phyloP scores from a whole-genome alignment of 1,284 basidiomycete genomes.

The Pseudozyma pruni region DNA sequence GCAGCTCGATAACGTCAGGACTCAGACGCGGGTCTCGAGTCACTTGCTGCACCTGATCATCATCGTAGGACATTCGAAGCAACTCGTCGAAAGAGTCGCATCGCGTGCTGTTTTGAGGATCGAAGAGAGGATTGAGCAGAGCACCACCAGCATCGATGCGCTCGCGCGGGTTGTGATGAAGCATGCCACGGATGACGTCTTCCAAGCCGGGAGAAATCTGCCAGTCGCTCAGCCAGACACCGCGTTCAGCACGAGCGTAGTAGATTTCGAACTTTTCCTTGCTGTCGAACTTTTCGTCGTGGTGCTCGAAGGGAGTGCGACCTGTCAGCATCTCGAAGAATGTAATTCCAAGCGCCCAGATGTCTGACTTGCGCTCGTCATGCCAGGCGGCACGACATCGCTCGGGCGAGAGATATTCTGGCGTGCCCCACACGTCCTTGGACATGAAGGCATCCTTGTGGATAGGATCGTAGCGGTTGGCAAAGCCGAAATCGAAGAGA shows the following conservation, averaged over 20 bases:
- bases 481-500: slow-evolving; percentile 59
- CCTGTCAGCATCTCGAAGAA: slow-evolving; percentile 62
- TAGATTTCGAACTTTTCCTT: slow-evolving; percentile 54
- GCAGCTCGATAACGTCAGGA: not conserved
- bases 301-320: slow-evolving; percentile 57
- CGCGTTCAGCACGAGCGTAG: slow-evolving; percentile 48
- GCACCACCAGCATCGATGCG: slow-evolving; percentile 43
- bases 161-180: slow-evolving; percentile 28
- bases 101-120: slow-evolving; percentile 11
- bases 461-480: slow-evolving; percentile 49
- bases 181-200: slow-evolving; percentile 51
- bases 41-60: not conserved
- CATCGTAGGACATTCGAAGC: slow-evolving; percentile 33
- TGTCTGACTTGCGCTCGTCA: slow-evolving; percentile 55
- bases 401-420: slow-evolving; percentile 60
- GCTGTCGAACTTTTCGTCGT: slow-evolving; percentile 49
- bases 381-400: slow-evolving; percentile 44
- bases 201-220: slow-evolving; percentile 40
- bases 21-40: not conserved
- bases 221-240: slow-evolving; percentile 50
- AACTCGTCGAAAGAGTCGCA: slow-evolving; percentile 44
- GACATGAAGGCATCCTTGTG: slow-evolving; percentile 42
- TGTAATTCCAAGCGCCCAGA: slow-evolving; percentile 60
- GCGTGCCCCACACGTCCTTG: slow-evolving; percentile 50
- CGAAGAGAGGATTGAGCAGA: slow-evolving; percentile 40